Evolutionary conservation across 164 flowering plant genomes (phyloP).

Genomic region (Aristolochia fimbriata): DNA sequence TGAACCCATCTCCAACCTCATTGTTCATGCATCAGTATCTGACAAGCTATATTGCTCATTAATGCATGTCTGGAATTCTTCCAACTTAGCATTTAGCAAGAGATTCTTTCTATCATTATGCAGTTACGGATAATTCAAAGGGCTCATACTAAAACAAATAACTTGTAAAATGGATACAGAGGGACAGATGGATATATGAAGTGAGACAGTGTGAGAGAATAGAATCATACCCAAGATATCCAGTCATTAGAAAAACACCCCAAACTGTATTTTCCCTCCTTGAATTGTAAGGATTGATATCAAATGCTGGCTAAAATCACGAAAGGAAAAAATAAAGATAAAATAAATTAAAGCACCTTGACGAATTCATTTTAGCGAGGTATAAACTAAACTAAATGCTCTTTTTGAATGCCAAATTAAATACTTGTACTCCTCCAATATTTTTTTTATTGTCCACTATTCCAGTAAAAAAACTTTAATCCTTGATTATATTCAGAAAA

Average conservation of each 20-base stretch:
- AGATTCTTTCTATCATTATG: too few relatives aligned
- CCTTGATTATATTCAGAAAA: neutral
- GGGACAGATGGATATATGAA: neutral
- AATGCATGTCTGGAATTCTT: too few relatives aligned
- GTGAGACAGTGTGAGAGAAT: neutral
- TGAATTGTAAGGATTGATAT: conserved; percentile 57
- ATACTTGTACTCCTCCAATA: neutral
- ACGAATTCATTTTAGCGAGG: too few relatives aligned
- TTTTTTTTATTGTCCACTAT: neutral
- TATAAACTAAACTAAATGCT: neutral
- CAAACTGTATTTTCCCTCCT: conserved; percentile 92
- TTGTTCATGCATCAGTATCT: too few relatives aligned
- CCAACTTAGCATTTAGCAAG: too few relatives aligned
- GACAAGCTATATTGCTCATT: too few relatives aligned
- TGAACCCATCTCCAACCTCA: too few relatives aligned
- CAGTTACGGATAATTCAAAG: too few relatives aligned
- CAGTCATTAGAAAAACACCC: conserved; percentile 87
- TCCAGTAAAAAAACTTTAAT: neutral
- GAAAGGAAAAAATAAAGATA: neutral
- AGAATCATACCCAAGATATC: conserved; percentile 81
- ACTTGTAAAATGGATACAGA: too few relatives aligned
- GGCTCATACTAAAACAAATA: too few relatives aligned
- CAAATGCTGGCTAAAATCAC: conserved; percentile 50
- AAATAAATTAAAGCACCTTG: neutral
- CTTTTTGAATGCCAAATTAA: neutral